Conservation (phyloP, 2,329 filamentous ascomycete species). For the Penicillium sp. region DNA sequence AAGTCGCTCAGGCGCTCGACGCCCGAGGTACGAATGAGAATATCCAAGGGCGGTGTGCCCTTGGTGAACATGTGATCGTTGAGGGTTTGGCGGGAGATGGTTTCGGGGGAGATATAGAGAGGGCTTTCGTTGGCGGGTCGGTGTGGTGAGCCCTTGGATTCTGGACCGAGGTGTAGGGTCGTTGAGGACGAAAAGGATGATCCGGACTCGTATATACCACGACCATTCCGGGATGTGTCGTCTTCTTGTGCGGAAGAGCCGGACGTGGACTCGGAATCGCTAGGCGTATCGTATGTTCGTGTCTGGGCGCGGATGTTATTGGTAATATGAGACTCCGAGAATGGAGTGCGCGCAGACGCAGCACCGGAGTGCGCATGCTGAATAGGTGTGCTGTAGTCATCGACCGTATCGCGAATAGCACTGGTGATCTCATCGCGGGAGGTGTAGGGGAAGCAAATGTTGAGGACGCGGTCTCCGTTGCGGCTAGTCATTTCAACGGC, state of each 20-base stretch:
- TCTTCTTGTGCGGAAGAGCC: constrained; percentile 47
- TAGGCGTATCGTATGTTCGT: constrained; percentile 46
- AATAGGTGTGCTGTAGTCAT: constrained; percentile 77
- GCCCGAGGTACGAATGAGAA: constrained; percentile 89
- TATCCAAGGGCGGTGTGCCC: constrained; percentile 80
- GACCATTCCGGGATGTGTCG: constrained; percentile 36
- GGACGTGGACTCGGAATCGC: constrained; percentile 49
- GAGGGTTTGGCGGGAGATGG: constrained; percentile 79
- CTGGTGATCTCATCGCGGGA: constrained; percentile 93
- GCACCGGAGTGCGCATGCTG: constrained; percentile 42
- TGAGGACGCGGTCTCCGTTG: constrained; percentile 78
- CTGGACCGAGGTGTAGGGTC: constrained; percentile 48
- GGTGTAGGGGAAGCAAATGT: constrained; percentile 98
- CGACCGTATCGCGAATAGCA: constrained; percentile 82
- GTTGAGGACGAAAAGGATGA: constrained; percentile 48
- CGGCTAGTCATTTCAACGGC: constrained; percentile 83
- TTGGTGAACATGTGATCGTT: constrained; percentile 86
- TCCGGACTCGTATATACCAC: constrained; percentile 33
- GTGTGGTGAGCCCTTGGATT: constrained; percentile 40
- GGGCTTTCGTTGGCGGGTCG: constrained; percentile 30
- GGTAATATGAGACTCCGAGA: constrained; percentile 84
- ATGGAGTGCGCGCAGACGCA: constrained; percentile 59
- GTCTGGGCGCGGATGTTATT: constrained; percentile 76
- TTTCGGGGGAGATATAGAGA: constrained; percentile 74
- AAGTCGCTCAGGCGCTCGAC: constrained; percentile 94